Evolutionary conservation across 2,329 filamentous ascomycete genomes (phyloP).

Genomic region (Venturia pyrina): DNA sequence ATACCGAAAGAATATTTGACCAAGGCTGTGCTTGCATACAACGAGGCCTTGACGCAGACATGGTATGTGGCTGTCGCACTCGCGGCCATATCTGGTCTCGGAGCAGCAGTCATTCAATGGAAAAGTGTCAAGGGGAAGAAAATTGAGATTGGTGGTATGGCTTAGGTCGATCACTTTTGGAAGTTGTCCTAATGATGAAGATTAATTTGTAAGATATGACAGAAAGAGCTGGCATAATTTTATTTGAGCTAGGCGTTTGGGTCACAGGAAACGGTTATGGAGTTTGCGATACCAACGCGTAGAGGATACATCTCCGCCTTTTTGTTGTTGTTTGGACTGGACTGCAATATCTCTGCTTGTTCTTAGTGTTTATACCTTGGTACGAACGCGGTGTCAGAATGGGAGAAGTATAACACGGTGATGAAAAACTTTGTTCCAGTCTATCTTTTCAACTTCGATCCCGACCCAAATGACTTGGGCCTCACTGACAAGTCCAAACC

Average conservation of each 20-base stretch:
- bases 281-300: neutral
- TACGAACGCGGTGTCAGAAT: neutral
- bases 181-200: neutral
- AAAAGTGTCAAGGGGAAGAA: conserved; percentile 52
- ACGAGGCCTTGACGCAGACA: conserved; percentile 45
- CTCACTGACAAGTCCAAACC: too few relatives aligned
- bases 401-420: too few relatives aligned
- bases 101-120: conserved; percentile 51
- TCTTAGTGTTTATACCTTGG: neutral
- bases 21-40: conserved; percentile 54
- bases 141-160: conserved; percentile 13
- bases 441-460: too few relatives aligned
- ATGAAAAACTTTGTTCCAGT: too few relatives aligned
- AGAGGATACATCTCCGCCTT: conserved; percentile 1
- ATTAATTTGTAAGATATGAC: neutral
- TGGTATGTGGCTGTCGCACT: conserved; percentile 53
- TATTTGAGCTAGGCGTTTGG: neutral
- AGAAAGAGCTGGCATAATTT: neutral
- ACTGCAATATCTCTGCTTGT: neutral
- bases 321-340: neutral
- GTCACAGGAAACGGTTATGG: neutral
- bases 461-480: too few relatives aligned
- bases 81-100: conserved; percentile 44
- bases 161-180: neutral
- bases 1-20: conserved; percentile 42